These are phyloP conservation scores for Pigoraptor vietnamica DNA, from an alignment of 78 protist genomes.

Conservation along the genomic window DNA sequence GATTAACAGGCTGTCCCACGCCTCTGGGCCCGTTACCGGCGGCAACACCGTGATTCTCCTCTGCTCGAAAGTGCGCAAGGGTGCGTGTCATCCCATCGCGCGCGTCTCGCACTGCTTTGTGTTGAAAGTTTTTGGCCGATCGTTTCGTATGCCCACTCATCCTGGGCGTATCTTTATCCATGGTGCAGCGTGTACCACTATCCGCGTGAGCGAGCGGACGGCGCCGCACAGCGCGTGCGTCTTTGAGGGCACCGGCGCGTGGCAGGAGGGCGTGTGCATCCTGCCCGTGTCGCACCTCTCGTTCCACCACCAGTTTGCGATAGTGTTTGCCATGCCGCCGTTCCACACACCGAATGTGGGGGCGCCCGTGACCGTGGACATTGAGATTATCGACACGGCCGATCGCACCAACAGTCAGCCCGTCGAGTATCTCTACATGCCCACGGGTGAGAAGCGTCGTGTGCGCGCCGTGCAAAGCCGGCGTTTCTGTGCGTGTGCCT, in stretches of 20 bases:
- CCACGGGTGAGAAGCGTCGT: background rate
- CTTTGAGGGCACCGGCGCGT: background rate
- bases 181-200: constrained; percentile 4
- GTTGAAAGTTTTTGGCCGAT: too few species aligned
- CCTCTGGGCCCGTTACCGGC: constrained; percentile 13
- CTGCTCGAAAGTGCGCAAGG: constrained; percentile 39
- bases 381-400: constrained; percentile 11
- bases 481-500: background rate
- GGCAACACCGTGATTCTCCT: constrained; percentile 20
- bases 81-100: too few species aligned
- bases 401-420: constrained; percentile 20
- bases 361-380: background rate
- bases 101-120: too few species aligned
- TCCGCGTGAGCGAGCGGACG: background rate
- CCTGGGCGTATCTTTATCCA: too few species aligned
- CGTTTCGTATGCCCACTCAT: background rate
- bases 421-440: constrained; percentile 14
- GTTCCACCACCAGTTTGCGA: constrained; percentile 36
- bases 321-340: constrained; percentile 19
- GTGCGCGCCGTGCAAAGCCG: background rate
- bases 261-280: background rate
- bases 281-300: background rate
- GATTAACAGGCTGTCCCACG: constrained; percentile 12
- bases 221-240: constrained; percentile 5
- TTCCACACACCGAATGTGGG: background rate